Base-by-base conservation (phyloP, 116 monocot genomes). In the Trichopus zeylanicus region DNA sequence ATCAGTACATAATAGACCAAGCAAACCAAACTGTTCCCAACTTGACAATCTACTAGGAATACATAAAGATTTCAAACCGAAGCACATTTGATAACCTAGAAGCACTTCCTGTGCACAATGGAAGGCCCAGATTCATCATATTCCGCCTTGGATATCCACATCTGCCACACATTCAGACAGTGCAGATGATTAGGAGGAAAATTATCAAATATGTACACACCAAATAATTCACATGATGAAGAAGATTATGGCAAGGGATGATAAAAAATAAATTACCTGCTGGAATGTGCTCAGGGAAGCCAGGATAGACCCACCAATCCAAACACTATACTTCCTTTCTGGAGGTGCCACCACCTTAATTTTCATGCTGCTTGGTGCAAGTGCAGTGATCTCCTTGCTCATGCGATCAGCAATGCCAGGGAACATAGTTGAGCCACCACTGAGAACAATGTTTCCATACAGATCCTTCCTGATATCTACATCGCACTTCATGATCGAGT, bases 261-360 rank as follows among this genome's bases (percentile, higher is more conserved):
- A 10, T 6, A 35, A 6, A 6, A 10, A 35, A 10, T 10, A 35
- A 6, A 35, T 53, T 70, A 72, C 73, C 73, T 73, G 73, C 23
- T 73, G 73, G 61, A 73, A 73, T 12, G 73, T 73, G 54, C 67
- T 73, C 46, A 73, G 67, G 37, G 73, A 73, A 42, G 73, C 66
- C 28, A 73, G 32, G 53, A 73, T 73, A 0, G 73, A 73, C 4
- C 73, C 73, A 22, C 73, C 73, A 42, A 73, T 67, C 73, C 73
- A 73, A 29, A 72, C 72, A 53, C 72, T 72, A 54, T 72, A 72
- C 29, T 72, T 65, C 22, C 72, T 27, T 49, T 64, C 65, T 0
- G 72, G 72, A 23, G 72, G 72, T 0, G 72, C 72, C 32, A 72
- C 72, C 23, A 72, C 72, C 59, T 73, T 67, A 16, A 73, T 61